Evolutionary conservation across 305 asterid genomes (phyloP), one percentile per base, ranked within the genome.

Genomic region (Euphrasia arctica): DNA sequence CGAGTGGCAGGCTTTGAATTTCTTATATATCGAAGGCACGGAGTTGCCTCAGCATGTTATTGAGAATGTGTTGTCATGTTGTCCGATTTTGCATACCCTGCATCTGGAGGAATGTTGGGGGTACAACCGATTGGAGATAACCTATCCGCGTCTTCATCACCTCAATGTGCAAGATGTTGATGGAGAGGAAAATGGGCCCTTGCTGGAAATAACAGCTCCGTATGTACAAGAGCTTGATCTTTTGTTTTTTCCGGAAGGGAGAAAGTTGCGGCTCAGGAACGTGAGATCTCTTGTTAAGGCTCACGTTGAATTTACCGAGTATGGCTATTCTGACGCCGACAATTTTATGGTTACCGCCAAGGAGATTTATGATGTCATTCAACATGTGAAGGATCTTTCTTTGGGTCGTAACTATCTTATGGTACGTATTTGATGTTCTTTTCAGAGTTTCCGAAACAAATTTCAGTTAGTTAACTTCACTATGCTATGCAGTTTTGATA

Each of bases 141-240:
- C 7, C 10, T 50, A 29, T 51, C 57, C 2, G 29, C 5, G 9
- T 18, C 57, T 51, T 15, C 3, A 5, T 9, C 29, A 51, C 11
- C 57, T 51, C 29, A 3, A 15, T 11, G 29, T 51, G 11, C 4
- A 15, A 2, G 57, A 51, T 8, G 11, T 8, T 4, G 57, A 51
- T 1, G 57, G 22, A 1, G 31, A 4, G 2, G 29, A 6, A 14
- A 47, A 11, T 11, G 51, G 51, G 14, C 51, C 51, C 14, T 9
- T 51, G 57, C 27, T 51, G 57, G 57, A 51, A 51, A 51, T 51
- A 14, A 15, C 31, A 9, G 57, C 57, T 15, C 57, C 29, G 11
- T 51, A 51, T 7, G 31, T 51, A 18, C 29, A 3, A 4, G 9
- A 22, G 9, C 22, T 51, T 4, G 31, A 51, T 51, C 15, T 51